Evolutionary conservation across 2,329 filamentous ascomycete genomes (phyloP).

Genomic region (Claviceps paspali): DNA sequence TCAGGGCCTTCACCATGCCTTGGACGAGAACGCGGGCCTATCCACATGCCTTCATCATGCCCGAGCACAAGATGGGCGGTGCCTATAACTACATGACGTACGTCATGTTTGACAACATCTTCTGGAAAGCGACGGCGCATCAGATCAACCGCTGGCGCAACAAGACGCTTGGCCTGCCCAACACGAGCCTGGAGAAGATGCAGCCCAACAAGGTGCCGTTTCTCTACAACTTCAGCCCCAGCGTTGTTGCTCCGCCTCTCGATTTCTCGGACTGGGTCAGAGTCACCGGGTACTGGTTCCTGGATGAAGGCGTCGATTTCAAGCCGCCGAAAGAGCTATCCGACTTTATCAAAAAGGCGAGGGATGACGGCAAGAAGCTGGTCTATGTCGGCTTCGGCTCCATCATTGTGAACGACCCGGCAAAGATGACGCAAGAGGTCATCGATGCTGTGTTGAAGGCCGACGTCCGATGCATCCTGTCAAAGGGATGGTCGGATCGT

Average conservation of each 20-base stretch:
- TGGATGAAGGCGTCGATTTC: constrained; percentile 62
- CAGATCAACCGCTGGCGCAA: constrained; percentile 92
- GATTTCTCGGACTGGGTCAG: constrained; percentile 98
- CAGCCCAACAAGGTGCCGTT: constrained; percentile 97
- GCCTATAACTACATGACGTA: constrained; percentile 93
- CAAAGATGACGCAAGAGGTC: constrained; percentile 79
- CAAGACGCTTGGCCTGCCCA: constrained; percentile 59
- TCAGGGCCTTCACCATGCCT: constrained; percentile 95
- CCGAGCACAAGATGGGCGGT: constrained; percentile 86
- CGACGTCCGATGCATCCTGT: constrained; percentile 85
- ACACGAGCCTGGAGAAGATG: constrained; percentile 77
- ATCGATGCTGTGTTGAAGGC: constrained; percentile 82
- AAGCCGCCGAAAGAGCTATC: constrained; percentile 59
- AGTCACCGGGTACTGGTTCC: constrained; percentile 95
- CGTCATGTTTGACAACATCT: constrained; percentile 89
- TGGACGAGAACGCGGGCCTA: constrained; percentile 95
- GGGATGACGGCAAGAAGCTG: constrained; percentile 70
- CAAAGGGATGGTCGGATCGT: constrained; percentile 93
- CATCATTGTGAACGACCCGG: constrained; percentile 82
- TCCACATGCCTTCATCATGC: constrained; percentile 88
- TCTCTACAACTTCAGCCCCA: constrained; percentile 90
- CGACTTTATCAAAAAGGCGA: constrained; percentile 71
- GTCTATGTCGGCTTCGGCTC: constrained; percentile 97
- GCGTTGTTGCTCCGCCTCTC: constrained; percentile 81
- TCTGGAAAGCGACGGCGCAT: constrained; percentile 84